Conservation (phyloP, 75 land plant species). For the Picea sitchensis region DNA sequence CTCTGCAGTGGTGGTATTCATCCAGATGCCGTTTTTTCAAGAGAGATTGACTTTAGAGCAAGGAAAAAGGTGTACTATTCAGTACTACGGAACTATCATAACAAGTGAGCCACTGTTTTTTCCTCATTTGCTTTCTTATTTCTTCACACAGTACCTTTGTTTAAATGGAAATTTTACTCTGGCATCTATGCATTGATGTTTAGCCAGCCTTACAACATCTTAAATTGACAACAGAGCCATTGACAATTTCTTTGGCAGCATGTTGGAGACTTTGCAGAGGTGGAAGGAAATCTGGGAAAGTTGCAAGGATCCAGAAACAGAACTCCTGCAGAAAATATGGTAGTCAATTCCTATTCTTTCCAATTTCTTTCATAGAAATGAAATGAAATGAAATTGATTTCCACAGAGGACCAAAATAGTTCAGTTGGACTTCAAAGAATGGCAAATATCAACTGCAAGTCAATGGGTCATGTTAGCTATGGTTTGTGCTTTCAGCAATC, state of each 20-base stretch:
- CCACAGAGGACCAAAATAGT: no score
- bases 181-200: not conserved
- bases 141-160: not conserved
- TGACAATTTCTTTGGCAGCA: conserved; percentile 30
- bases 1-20: conserved; percentile 62
- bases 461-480: no score
- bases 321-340: conserved; percentile 24
- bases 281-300: conserved; percentile 36
- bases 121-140: not conserved
- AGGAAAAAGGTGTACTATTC: no score
- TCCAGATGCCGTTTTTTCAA: conserved; percentile 41
- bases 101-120: no score
- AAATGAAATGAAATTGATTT: no score
- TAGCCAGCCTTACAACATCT: conserved; percentile 2
- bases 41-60: conserved; percentile 14
- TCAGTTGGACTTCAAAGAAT: no score
- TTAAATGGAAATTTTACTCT: not conserved
- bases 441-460: no score
- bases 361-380: no score
- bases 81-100: no score
- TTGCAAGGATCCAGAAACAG: conserved; percentile 38
- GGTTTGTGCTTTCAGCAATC: not conserved
- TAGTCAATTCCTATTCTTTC: conserved; percentile 20
- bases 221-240: not conserved
- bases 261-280: conserved; percentile 31